Percentiles rank a stretch among this genome's conserved stretches.
Conservation (phyloP, 805 yeast genomes). For the Saccharomyces jurei region DNA sequence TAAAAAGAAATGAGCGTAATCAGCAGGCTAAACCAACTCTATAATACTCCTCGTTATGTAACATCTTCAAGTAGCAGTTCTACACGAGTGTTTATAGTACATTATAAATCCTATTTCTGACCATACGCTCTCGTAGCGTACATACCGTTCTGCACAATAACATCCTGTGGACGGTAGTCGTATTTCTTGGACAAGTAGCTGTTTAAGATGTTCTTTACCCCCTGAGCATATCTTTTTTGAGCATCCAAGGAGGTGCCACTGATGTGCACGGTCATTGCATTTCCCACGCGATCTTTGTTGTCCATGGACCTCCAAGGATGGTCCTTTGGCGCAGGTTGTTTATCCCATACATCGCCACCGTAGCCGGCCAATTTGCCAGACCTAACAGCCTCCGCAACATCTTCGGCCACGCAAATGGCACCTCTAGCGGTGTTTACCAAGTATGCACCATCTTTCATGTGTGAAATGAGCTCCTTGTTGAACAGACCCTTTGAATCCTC, state of each 20-base stretch:
- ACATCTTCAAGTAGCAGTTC: too few relatives aligned
- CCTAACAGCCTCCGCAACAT: slow-evolving; percentile 64
- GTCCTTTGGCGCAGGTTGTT: slow-evolving; percentile 73
- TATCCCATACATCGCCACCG: slow-evolving; percentile 82
- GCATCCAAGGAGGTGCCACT: slow-evolving; percentile 60
- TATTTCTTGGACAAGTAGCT: slow-evolving; percentile 65
- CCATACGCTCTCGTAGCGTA: slow-evolving; percentile 68
- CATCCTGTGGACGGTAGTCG: slow-evolving; percentile 70
- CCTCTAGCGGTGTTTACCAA: slow-evolving; percentile 54
- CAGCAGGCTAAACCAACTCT: too few relatives aligned
- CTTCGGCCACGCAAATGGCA: slow-evolving; percentile 65
- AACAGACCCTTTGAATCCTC: slow-evolving; percentile 59
- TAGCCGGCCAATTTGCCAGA: slow-evolving; percentile 68
- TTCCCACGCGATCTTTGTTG: slow-evolving; percentile 63
- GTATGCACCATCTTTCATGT: slow-evolving; percentile 52
- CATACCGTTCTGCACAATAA: slow-evolving; percentile 57
- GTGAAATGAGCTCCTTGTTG: slow-evolving; percentile 55
- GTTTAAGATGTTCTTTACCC: slow-evolving; percentile 57
- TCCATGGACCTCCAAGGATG: slow-evolving; percentile 72
- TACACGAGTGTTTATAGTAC: too few relatives aligned
- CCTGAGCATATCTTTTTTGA: slow-evolving; percentile 63
- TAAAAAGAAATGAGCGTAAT: too few relatives aligned
- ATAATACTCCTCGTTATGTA: too few relatives aligned
- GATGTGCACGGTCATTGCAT: slow-evolving; percentile 48
- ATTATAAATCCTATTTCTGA: slow-evolving; percentile 11